phyloP scores from a whole-genome alignment of 768 basidiomycete species.

The Guyanaporus albipodus region DNA sequence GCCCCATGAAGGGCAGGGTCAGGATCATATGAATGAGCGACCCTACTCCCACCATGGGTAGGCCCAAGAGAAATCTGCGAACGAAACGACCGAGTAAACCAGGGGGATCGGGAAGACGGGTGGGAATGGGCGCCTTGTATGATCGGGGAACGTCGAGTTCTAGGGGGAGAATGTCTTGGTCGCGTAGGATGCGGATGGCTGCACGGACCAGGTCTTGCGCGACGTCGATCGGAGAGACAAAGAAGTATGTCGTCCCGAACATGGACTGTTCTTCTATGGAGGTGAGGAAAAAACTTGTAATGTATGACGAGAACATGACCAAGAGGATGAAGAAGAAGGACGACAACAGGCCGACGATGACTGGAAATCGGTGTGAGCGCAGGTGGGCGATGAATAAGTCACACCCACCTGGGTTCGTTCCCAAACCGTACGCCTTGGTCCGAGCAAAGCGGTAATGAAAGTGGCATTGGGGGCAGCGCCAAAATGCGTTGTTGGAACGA shows the following conservation, averaged over 20 bases:
- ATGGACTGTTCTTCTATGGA: conserved; percentile 53
- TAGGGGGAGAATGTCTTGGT: conserved; percentile 43
- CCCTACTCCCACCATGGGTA: conserved; percentile 74
- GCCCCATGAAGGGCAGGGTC: conserved; percentile 59
- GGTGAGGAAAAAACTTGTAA: conserved; percentile 64
- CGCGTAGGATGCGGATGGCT: conserved; percentile 57
- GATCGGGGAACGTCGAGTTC: conserved; percentile 16
- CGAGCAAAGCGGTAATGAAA: conserved; percentile 76
- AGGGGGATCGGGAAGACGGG: conserved; percentile 30
- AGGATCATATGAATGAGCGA: conserved; percentile 71
- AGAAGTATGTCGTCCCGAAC: conserved; percentile 34
- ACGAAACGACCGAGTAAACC: conserved; percentile 54
- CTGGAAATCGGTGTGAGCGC: conserved; percentile 35
- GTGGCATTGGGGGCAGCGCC: conserved; percentile 74
- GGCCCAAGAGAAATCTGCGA: conserved; percentile 69
- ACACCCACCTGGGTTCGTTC: conserved; percentile 66
- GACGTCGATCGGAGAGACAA: conserved; percentile 53
- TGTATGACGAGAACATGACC: conserved; percentile 64
- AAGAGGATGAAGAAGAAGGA: conserved; percentile 58
- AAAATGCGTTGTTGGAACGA: conserved; percentile 63
- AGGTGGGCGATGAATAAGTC: conserved; percentile 3
- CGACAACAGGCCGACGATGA: conserved; percentile 59
- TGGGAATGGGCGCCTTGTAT: conserved; percentile 18
- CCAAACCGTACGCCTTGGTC: conserved; percentile 65
- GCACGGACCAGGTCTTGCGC: conserved; percentile 59